Percentiles rank a stretch among this genome's conserved stretches.
Conservation (phyloP, 495 filamentous ascomycete species). For the Cercophora sp. region DNA sequence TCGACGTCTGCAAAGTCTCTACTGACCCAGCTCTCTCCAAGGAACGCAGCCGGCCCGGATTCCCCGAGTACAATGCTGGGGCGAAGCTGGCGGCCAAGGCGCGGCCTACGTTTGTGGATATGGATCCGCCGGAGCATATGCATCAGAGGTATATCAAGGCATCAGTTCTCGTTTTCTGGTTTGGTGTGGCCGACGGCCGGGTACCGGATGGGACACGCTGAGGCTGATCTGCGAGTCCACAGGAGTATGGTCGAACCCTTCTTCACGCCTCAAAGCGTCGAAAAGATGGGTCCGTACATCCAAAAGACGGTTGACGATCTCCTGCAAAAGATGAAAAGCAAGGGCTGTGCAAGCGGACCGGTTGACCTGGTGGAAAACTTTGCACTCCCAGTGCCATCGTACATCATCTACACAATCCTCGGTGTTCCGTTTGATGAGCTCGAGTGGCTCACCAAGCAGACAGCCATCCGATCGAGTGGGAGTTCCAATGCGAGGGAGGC, state of each 20-base stretch:
- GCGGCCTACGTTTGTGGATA: conserved; percentile 47
- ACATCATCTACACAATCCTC: conserved; percentile 47
- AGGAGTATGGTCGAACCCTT: conserved; percentile 41
- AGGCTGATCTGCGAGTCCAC: too few relatives aligned
- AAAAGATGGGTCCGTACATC: conserved; percentile 38
- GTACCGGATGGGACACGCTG: too few relatives aligned
- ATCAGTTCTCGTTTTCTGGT: too few relatives aligned
- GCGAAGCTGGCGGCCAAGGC: conserved; percentile 40
- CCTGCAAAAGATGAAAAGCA: conserved; percentile 32
- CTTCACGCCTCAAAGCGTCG: conserved; percentile 35
- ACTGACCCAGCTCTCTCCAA: neutral
- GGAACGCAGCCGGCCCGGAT: conserved; percentile 39
- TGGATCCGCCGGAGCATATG: conserved; percentile 45
- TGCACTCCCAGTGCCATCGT: conserved; percentile 41
- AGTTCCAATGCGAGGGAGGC: conserved; percentile 41
- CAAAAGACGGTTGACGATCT: conserved; percentile 39
- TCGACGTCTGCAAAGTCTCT: conserved; percentile 34
- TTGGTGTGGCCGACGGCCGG: too few relatives aligned
- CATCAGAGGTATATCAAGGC: conserved; percentile 30
- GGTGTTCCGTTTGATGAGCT: conserved; percentile 47
- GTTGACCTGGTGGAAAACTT: conserved; percentile 43
- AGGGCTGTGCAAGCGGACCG: conserved; percentile 26
- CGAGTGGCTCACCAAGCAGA: conserved; percentile 37
- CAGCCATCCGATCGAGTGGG: conserved; percentile 41
- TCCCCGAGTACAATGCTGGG: conserved; percentile 39